Evolutionary conservation across 345 rosid genomes (phyloP).

Genomic region (Citrus reticulata): DNA sequence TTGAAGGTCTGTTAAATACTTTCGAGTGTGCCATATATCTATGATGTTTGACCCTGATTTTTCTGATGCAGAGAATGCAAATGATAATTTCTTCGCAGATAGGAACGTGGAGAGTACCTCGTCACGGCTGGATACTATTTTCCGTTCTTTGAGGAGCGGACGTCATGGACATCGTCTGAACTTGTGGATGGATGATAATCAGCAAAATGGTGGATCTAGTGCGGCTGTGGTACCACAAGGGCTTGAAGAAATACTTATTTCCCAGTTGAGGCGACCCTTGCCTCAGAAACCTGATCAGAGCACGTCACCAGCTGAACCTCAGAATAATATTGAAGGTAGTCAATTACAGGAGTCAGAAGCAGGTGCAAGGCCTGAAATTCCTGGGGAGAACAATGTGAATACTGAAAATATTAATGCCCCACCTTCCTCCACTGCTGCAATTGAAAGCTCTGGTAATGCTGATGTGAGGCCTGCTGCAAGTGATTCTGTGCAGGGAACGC

Average conservation of each 20-base stretch:
- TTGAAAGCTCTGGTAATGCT: constrained; percentile 42
- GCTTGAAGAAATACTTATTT: constrained; percentile 89
- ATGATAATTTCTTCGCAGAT: constrained; percentile 42
- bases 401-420: constrained; percentile 41
- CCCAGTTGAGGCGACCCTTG: constrained; percentile 74
- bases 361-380: constrained; percentile 38
- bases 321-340: constrained; percentile 38
- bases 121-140: constrained; percentile 67
- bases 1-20: neutral
- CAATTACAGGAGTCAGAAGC: constrained; percentile 44
- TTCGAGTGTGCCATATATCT: neutral
- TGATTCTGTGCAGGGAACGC: constrained; percentile 38
- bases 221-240: constrained; percentile 73
- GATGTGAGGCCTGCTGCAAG: constrained; percentile 41
- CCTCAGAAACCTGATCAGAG: constrained; percentile 62
- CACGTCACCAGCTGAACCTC: constrained; percentile 40
- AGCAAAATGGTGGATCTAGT: constrained; percentile 68
- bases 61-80: constrained; percentile 39
- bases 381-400: constrained; percentile 43
- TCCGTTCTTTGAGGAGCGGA: constrained; percentile 84
- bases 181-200: constrained; percentile 90
- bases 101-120: constrained; percentile 51
- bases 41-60: neutral
- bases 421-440: constrained; percentile 38
- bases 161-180: constrained; percentile 85